These are phyloP conservation scores for Pyricularia grisea DNA, from an alignment of 2,329 filamentous ascomycete species.

Conservation along the genomic window DNA sequence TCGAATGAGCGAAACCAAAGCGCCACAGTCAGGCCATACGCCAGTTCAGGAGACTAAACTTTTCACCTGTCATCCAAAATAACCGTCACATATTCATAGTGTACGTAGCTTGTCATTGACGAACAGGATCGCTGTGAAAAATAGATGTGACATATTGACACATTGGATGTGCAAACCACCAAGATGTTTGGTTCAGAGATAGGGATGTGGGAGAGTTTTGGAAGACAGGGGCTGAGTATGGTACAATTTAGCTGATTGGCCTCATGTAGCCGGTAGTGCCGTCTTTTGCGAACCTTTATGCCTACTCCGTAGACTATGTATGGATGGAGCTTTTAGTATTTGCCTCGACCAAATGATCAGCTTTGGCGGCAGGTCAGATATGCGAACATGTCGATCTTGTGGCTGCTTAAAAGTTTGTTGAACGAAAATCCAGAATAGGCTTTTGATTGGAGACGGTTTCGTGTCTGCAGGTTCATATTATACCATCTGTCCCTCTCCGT, in stretches of 20 bases:
- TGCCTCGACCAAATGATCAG: not conserved
- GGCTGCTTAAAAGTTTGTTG: not conserved
- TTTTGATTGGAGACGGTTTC: not conserved
- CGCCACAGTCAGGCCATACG: not conserved
- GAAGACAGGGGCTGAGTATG: not conserved
- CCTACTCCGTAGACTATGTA: no score
- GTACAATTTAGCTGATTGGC: not conserved
- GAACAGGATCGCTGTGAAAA: no score
- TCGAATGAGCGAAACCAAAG: not conserved
- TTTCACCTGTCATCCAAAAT: not conserved
- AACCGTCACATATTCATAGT: not conserved
- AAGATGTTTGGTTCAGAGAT: not conserved
- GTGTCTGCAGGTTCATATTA: not conserved
- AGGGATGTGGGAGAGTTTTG: not conserved
- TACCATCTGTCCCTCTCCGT: not conserved
- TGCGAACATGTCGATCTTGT: not conserved
- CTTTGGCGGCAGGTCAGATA: not conserved
- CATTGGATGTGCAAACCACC: not conserved
- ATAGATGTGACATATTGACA: not conserved
- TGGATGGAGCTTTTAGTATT: no score
- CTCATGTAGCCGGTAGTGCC: not conserved
- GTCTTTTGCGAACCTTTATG: no score
- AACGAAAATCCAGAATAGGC: not conserved
- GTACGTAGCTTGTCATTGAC: no score
- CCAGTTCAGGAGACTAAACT: not conserved